phyloP scores from a whole-genome alignment of 768 basidiomycete species.

The Tulasnella sp. region DNA sequence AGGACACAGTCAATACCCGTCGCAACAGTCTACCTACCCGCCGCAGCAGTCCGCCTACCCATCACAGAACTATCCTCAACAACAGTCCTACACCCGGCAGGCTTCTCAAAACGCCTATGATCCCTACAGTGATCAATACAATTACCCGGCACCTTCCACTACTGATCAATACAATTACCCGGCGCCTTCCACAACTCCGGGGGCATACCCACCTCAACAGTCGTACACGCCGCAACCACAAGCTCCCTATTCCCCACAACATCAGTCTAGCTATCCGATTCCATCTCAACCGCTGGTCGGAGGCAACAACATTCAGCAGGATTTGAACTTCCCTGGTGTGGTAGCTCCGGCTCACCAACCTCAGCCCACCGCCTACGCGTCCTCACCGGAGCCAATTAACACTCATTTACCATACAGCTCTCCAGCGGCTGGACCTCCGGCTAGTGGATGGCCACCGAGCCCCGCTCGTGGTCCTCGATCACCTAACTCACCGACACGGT shows the following conservation, averaged over 20 bases:
- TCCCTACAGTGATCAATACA: background rate
- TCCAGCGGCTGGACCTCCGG: background rate
- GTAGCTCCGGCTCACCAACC: background rate
- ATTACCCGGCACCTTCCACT: background rate
- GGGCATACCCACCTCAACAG: slow-evolving; percentile 2
- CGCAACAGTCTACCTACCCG: background rate
- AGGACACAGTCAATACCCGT: background rate
- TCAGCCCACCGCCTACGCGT: background rate
- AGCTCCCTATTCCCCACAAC: background rate
- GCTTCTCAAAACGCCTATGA: background rate
- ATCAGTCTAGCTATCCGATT: background rate
- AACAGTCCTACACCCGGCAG: background rate
- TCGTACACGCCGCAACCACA: slow-evolving; percentile 6
- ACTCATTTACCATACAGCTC: background rate
- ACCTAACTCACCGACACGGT: background rate
- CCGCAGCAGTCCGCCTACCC: no score
- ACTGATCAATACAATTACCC: background rate
- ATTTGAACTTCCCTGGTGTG: slow-evolving; percentile 26
- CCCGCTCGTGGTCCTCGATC: background rate
- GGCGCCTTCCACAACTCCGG: background rate
- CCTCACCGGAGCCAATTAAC: background rate
- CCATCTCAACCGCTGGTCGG: slow-evolving; percentile 8
- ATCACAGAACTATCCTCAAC: background rate
- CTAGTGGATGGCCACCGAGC: background rate
- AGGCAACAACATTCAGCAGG: background rate